These are phyloP conservation scores for Verbena officinalis DNA, from an alignment of 257 asterid genomes.

Conservation along the genomic window DNA sequence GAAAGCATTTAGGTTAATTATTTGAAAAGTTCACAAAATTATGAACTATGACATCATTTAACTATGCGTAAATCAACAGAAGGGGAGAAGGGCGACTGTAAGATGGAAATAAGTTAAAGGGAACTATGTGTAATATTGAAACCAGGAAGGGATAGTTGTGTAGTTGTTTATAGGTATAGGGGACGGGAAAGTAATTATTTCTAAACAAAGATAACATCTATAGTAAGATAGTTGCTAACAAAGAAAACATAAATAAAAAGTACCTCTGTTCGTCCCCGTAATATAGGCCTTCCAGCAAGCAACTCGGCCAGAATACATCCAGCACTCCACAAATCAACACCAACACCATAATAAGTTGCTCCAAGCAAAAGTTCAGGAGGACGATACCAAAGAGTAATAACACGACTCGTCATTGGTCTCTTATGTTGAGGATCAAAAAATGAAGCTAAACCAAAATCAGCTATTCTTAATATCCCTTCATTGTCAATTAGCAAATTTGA, in stretches of 20 bases:
- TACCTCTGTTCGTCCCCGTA: slow-evolving; percentile 96
- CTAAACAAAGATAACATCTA: no score
- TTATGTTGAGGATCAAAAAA: slow-evolving; percentile 58
- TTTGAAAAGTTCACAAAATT: no score
- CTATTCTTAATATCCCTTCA: slow-evolving; percentile 75
- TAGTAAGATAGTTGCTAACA: no score
- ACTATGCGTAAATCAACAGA: no score
- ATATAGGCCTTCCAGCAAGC: slow-evolving; percentile 74
- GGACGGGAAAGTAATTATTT: no score
- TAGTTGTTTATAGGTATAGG: no score
- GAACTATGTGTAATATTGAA: neutral
- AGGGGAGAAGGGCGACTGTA: neutral
- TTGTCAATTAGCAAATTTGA: slow-evolving; percentile 84
- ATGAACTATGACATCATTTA: no score
- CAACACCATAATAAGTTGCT: slow-evolving; percentile 71
- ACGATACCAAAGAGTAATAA: slow-evolving; percentile 93
- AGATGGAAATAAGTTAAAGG: neutral
- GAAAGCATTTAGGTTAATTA: no score
- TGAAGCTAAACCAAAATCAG: slow-evolving; percentile 91
- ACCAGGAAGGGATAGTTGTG: neutral
- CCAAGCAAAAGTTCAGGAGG: slow-evolving; percentile 96
- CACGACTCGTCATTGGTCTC: slow-evolving; percentile 91
- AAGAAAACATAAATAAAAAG: neutral
- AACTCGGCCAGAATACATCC: slow-evolving; percentile 92
- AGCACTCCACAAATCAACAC: slow-evolving; percentile 93